A percentile compares a stretch with the other conserved stretches of the same genome.
These are phyloP conservation scores for Phytophthora macrochlamydospora DNA, from an alignment of 352 stramenopile genomes.

Conservation along the genomic window DNA sequence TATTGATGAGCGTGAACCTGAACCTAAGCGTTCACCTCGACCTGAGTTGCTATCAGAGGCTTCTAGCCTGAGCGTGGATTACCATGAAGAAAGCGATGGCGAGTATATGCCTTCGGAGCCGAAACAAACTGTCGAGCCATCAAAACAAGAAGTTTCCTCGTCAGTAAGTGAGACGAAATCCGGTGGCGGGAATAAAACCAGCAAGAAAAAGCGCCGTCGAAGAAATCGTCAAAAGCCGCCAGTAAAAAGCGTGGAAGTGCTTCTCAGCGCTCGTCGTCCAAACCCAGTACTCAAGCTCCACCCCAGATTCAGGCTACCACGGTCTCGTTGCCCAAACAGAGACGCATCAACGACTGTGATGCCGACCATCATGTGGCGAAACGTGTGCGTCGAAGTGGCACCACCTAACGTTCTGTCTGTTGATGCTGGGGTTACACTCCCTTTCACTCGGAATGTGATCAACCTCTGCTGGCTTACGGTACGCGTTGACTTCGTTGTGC, in stretches of 20 bases:
- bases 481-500: slow-evolving; percentile 8
- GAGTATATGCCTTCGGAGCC: slow-evolving; percentile 27
- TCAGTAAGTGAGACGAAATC: slow-evolving; percentile 14
- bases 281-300: slow-evolving; percentile 1
- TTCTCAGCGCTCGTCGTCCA: slow-evolving; percentile 23
- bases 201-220: slow-evolving; percentile 1
- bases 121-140: slow-evolving; percentile 2
- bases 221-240: slow-evolving; percentile 13
- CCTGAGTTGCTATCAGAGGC: slow-evolving; percentile 10
- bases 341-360: slow-evolving; percentile 47
- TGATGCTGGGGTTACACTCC: slow-evolving; percentile 8
- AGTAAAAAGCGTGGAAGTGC: slow-evolving; percentile 2
- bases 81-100: slow-evolving; percentile 33
- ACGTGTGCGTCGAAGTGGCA: slow-evolving; percentile 41
- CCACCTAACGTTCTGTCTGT: slow-evolving; percentile 42
- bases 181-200: slow-evolving; percentile 17
- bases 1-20: slow-evolving; percentile 6
- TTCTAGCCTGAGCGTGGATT: slow-evolving; percentile 12
- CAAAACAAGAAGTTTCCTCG: background rate
- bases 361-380: slow-evolving; percentile 52
- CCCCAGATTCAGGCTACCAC: too few species aligned
- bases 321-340: slow-evolving; percentile 14
- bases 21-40: slow-evolving; percentile 3
- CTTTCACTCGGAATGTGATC: slow-evolving; percentile 44
- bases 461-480: slow-evolving; percentile 48